A percentile compares a stretch with the other conserved stretches of the same genome.
These are phyloP conservation scores for Acidomyces sp. DNA, from an alignment of 495 filamentous ascomycete genomes.

Conservation along the genomic window DNA sequence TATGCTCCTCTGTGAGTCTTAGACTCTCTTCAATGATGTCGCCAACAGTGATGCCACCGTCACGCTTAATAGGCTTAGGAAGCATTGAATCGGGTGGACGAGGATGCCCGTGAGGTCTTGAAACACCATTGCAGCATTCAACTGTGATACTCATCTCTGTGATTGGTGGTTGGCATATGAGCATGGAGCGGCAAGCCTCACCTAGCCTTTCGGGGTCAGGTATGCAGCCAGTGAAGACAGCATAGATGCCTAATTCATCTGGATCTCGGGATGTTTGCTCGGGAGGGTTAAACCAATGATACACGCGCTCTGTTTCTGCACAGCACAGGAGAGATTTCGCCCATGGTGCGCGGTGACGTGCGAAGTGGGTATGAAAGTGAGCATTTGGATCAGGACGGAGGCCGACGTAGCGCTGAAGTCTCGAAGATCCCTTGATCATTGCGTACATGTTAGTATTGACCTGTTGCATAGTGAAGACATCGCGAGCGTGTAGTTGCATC, in stretches of 20 bases:
- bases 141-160: not conserved
- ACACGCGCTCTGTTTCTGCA: too few species aligned
- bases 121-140: not conserved
- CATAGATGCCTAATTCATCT: too few species aligned
- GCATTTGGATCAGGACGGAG: not conserved
- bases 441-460: not conserved
- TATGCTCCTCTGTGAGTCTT: not conserved
- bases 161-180: not conserved
- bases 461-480: not conserved
- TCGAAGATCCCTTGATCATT: not conserved
- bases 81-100: too few species aligned
- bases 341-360: not conserved
- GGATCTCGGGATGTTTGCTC: too few species aligned
- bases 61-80: not conserved
- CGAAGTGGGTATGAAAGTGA: not conserved
- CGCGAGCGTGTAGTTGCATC: not conserved
- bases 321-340: too few species aligned
- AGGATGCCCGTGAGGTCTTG: too few species aligned
- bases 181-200: not conserved
- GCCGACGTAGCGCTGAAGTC: not conserved
- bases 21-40: not conserved
- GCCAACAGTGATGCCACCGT: constrained; percentile 1
- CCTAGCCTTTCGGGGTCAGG: too few species aligned
- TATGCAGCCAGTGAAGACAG: too few species aligned
- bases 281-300: too few species aligned